A percentile compares a stretch with the other conserved stretches of the same genome.
Conservation (phyloP, 179 eudicot species). For the Pouteria campechiana region DNA sequence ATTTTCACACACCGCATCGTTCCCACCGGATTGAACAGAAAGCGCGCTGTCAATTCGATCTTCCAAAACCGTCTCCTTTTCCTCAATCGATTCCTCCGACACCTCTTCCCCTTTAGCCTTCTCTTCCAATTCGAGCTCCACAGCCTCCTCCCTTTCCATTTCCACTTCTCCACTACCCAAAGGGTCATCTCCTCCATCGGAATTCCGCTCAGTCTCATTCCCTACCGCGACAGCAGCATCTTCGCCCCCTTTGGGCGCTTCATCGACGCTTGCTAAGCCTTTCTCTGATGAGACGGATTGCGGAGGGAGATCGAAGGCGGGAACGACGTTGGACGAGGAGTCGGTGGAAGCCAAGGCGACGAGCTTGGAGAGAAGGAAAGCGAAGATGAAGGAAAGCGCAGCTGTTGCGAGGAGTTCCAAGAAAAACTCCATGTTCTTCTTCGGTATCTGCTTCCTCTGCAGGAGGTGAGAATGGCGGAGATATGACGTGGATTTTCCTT, state of each 20-base stretch:
- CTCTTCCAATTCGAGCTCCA: neutral
- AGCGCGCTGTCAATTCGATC: slow-evolving; percentile 1
- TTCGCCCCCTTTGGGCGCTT: no score
- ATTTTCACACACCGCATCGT: neutral
- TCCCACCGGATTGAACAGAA: neutral
- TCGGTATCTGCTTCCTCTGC: no score
- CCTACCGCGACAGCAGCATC: neutral
- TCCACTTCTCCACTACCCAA: slow-evolving; percentile 6
- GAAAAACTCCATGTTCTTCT: slow-evolving; percentile 24
- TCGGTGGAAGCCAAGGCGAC: slow-evolving; percentile 9
- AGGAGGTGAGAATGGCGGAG: no score
- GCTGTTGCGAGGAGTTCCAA: slow-evolving; percentile 23
- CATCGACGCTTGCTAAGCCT: no score
- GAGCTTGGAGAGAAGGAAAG: slow-evolving; percentile 25
- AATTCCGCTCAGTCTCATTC: neutral
- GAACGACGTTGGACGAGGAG: neutral
- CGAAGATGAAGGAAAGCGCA: slow-evolving; percentile 18
- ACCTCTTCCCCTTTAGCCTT: neutral
- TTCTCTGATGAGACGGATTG: no score
- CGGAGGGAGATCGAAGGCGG: no score
- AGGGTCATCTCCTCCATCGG: neutral
- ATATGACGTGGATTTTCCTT: no score
- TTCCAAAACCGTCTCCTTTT: neutral
- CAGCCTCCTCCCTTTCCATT: neutral
- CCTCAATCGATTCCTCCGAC: no score